Evolutionary conservation across 2,329 filamentous ascomycete species (phyloP).

Genomic region (Phaeoacremonium minimum): DNA sequence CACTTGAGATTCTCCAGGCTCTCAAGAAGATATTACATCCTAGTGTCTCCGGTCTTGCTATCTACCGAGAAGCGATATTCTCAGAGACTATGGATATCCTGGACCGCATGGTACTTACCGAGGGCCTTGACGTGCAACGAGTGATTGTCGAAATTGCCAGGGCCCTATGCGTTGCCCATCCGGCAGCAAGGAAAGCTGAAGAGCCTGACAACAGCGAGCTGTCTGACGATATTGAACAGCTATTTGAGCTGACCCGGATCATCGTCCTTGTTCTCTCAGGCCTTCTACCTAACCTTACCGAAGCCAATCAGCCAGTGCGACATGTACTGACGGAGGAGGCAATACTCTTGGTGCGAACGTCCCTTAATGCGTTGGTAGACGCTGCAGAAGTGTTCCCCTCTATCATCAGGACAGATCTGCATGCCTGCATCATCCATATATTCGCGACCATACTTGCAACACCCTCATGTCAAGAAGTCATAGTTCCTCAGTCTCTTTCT

Average conservation of each 20-base stretch:
- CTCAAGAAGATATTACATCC: slow-evolving; percentile 94
- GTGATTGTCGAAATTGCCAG: slow-evolving; percentile 94
- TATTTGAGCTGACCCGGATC: slow-evolving; percentile 94
- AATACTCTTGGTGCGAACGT: slow-evolving; percentile 71
- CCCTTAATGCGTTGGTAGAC: slow-evolving; percentile 85
- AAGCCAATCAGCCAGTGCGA: slow-evolving; percentile 60
- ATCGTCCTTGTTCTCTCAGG: slow-evolving; percentile 91
- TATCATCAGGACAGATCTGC: slow-evolving; percentile 93
- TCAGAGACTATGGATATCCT: slow-evolving; percentile 95
- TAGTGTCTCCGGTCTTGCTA: slow-evolving; percentile 90
- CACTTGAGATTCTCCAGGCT: slow-evolving; percentile 77
- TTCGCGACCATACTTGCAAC: slow-evolving; percentile 91
- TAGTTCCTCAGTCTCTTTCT: slow-evolving; percentile 84
- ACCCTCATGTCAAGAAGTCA: slow-evolving; percentile 77
- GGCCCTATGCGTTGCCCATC: slow-evolving; percentile 85
- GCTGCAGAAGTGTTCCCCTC: slow-evolving; percentile 93
- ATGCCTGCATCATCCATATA: slow-evolving; percentile 95
- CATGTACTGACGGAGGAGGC: slow-evolving; percentile 86
- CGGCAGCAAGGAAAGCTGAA: slow-evolving; percentile 71
- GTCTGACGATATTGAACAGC: slow-evolving; percentile 94
- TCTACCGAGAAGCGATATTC: slow-evolving; percentile 94
- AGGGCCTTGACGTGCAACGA: slow-evolving; percentile 80
- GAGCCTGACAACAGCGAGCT: slow-evolving; percentile 70
- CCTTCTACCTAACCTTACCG: slow-evolving; percentile 76
- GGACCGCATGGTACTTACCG: slow-evolving; percentile 86